Base-by-base conservation (phyloP, 2,329 filamentous ascomycete genomes). In the Sclerotinia nivalis region DNA sequence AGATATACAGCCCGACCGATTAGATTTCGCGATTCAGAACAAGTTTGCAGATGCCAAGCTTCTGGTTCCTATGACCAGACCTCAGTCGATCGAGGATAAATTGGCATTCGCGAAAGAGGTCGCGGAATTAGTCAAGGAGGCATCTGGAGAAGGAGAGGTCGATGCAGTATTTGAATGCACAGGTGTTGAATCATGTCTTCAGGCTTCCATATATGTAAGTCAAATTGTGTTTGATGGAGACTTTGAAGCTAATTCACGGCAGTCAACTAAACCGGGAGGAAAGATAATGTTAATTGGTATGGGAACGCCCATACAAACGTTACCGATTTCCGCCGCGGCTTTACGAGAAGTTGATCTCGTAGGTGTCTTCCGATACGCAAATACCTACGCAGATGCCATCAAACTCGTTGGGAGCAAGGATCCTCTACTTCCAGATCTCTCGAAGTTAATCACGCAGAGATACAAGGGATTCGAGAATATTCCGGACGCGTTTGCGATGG, bases 351-450 rank as follows among this genome's bases (percentile, higher is more conserved):
- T 93, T 62, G 91, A 93, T 77, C 89, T 93, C 45, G 81, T 93
- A 25, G 91, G 91, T 54, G 88, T 92, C 50, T 93, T 93, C 81
- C 85, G 91, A 64, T 93, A 93, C 75, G 89, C 89, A 28, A 91
- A 93, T 79, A 92, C 90, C 0, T 98, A 95, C 92, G 93, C 93
- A 43, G 88, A 93, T 72, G 96, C 96, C 50, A 97, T 98, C 74
- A 87, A 93, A 65, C 83, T 98, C 73, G 86, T 98, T 37, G 88
- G 92, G 83, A 93, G 90, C 79, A 91, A 91, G 1, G 88, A 78
- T 34, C 73, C 76, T 8, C 64, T 76, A 20, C 74, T 97, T 4
- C 87, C 97, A 75, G 88, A 96, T 79, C 82, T 98, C 76, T 86
- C 85, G 72, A 91, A 87, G 80, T 83, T 99, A 70, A 92, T 97